Evolutionary conservation across 495 filamentous ascomycete genomes (phyloP), one percentile per base, ranked within the genome.

Genomic region (Annulohypoxylon stygium): DNA sequence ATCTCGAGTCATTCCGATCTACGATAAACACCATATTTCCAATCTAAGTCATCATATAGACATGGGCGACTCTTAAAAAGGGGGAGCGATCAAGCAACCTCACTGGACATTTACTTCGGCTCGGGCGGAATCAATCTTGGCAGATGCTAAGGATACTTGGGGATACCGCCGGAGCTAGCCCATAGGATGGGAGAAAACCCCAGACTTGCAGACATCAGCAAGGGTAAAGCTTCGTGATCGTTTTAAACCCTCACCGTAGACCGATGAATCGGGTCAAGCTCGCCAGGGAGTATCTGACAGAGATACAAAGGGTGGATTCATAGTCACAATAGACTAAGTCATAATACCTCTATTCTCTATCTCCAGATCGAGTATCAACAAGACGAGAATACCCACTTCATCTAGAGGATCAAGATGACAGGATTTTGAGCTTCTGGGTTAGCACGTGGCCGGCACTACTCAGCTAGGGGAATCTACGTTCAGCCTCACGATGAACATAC

Each of bases 401-500:
- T 37, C 53, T 5, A 16, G 30, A 57, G 53, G 50, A 51, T 51
- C 20, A 26, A 34, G 26, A 36, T 34, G 53, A 57, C 16, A 57
- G 53, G 53, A 57, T 57, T 57, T 5, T n/a, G 53, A 57, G 33
- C 43, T 47, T 20, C n/a, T 47, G 16, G 43, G 43, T 47, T 20
- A 57, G 53, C 53, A 57, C 53, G 53, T 57, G 53, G 30, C 33
- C 26, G n/a, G 53, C 43, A 47, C 5, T 20, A 47, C 39, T 43
- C 36, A 43, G 37, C 11, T 57, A 45, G 30, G 16, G 61, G 37
- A 36, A 14, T 54, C 41, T 45, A 54, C 25, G 23, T 67, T 41
- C 9, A 57, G 50, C 59, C 67, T 58, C 67, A 50, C 48, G 18
- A 12, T 69, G n/a, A 20, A 26, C 45, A 55, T 55, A 26, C 55